Base-by-base conservation (phyloP, 306 rosid species). In the Dryas alaskensis region DNA sequence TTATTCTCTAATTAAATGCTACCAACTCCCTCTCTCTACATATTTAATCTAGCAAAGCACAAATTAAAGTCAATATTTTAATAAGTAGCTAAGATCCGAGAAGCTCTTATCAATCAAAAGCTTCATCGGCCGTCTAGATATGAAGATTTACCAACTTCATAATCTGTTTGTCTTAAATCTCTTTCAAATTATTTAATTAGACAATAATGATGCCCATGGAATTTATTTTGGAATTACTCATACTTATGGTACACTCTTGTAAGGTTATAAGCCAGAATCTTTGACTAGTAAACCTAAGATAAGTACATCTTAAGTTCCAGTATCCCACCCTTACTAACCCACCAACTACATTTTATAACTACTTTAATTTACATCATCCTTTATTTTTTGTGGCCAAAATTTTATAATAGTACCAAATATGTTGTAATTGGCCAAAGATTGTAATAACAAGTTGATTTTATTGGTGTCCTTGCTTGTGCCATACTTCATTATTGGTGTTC, bases 131-230 rank as follows among this genome's bases (percentile, higher is more conserved):
- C 45, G 60, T 70, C 71, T 55, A 22, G 22, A 7, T 14, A n/a
- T 54, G 71, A 70, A 76, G 11, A 57, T 62, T 62, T 77, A 77
- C 81, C 81, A 61, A 77, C 76, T 76, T 60, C 69, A 52, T 39
- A 45, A 44, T 70, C 43, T 62, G 31, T 16, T 52, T 70, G 60
- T 43, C 72, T 66, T 52, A 10, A 43, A 52, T 8, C 4, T 14
- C 27, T 8, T 60, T 40, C 22, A 22, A 7, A 22, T n/a, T 31
- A 57, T 58, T 67, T 27, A 62, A 57, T 5, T 53, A 22, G 9
- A 63, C 40, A 7, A 40, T 10, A 43, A 27, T 31, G 13, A 51
- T 65, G 65, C 10, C 17, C 7, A 45, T 65, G 5, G n/a, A 12
- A 19, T 49, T 67, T 12, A 4, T 11, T 42, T 60, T 60, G 37